Evolutionary conservation across 805 yeast species (phyloP).

Genomic region (Sugiyamaella chiloensis): DNA sequence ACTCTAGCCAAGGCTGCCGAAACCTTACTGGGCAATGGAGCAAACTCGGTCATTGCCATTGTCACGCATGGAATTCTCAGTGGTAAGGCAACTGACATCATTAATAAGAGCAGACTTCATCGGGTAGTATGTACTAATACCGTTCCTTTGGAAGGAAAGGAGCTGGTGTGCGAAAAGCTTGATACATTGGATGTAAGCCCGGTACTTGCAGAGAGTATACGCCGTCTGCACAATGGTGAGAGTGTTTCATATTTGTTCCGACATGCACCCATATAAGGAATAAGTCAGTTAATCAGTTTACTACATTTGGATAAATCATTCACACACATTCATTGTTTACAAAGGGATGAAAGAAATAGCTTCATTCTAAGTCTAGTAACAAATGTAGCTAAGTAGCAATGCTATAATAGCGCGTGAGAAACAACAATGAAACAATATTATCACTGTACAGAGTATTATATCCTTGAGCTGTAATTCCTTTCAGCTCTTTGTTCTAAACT

Average conservation of each 20-base stretch:
- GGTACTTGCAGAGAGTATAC: constrained; percentile 86
- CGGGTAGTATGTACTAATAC: constrained; percentile 90
- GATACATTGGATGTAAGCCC: constrained; percentile 82
- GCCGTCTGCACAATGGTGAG: constrained; percentile 96
- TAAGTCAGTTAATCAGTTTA: too few relatives aligned
- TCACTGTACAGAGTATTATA: too few relatives aligned
- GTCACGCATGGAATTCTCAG: constrained; percentile 96
- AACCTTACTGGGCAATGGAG: constrained; percentile 73
- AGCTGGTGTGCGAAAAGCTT: constrained; percentile 58
- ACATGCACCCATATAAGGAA: constrained; percentile 58
- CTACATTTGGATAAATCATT: too few relatives aligned
- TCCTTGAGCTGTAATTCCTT: too few relatives aligned
- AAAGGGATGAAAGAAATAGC: too few relatives aligned
- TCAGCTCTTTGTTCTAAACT: too few relatives aligned
- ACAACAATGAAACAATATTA: too few relatives aligned
- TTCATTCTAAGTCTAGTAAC: too few relatives aligned
- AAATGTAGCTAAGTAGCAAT: too few relatives aligned
- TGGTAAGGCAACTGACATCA: constrained; percentile 76
- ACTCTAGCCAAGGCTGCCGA: constrained; percentile 95
- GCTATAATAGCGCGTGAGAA: too few relatives aligned
- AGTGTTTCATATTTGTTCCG: constrained; percentile 84
- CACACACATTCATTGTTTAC: too few relatives aligned
- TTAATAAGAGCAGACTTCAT: constrained; percentile 64
- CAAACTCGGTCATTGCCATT: constrained; percentile 83
- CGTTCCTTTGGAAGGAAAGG: constrained; percentile 74